Evolutionary conservation across 768 basidiomycete genomes (phyloP), one percentile per base, ranked within the genome.

Genomic region (Suillus subalutaceus): DNA sequence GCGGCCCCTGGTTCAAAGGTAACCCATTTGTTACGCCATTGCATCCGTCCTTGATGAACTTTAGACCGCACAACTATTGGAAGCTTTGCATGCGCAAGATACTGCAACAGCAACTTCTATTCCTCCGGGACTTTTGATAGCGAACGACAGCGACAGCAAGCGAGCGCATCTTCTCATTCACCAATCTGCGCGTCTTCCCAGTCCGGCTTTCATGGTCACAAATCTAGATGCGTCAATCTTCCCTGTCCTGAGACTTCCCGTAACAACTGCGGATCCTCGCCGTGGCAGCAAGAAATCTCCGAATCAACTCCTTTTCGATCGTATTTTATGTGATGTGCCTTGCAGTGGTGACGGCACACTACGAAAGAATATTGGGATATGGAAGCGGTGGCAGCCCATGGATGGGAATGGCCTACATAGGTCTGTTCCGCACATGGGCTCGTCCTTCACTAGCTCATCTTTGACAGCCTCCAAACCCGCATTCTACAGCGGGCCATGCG

Each of bases 1-100:
- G 97, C 97, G 20, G 97, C 97, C 2, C 97, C 97, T 0, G 97
- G 97, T 6, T 97, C 96, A 30, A 99, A 99, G 82, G 93, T 92
- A 69, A 40, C 74, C 35, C 40, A 41, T 41, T 62, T 4, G 56
- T 30, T 44, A 16, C 43, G 12, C 18, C 26, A 53, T 8, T 16
- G 26, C 2, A 59, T 53, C 18, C 61, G 26, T 58, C n/a, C 48
- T 65, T 38, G 65, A 57, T 62, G 13, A 12, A 57, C 41, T 44
- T 40, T 72, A 94, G 91, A 97, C 97, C 9, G 94, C 96, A 10
- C 97, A 99, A 81, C 85, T 99, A 55, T 88, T 99, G 59, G 97
- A 99, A 81, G 93, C 96, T 1, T 83, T 99, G 2, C 97, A 99
- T 74, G 87, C 93, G 3, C 84, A 90, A 58, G 90, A 90, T 73